Conservation (phyloP, 495 filamentous ascomycete species). For the Sabuloglossum arenarium region DNA sequence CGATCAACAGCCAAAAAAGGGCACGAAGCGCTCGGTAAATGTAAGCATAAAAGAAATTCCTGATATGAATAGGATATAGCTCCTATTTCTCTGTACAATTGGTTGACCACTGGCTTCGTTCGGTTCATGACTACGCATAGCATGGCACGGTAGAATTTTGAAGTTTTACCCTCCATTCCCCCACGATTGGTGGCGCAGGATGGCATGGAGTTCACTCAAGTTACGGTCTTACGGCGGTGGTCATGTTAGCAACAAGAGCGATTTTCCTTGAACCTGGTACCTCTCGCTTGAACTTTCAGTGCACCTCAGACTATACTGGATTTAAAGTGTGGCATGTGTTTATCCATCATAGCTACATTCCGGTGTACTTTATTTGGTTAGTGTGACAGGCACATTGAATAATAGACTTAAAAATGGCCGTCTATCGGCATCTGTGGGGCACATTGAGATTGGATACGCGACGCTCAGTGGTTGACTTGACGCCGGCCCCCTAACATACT, state of each 20-base stretch:
- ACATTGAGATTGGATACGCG: not conserved
- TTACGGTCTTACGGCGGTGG: not conserved
- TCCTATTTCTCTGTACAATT: not conserved
- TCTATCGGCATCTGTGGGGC: not conserved
- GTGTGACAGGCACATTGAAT: not conserved
- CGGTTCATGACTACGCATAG: not conserved
- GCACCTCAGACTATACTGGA: not conserved
- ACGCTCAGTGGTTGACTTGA: not conserved
- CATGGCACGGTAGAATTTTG: not conserved
- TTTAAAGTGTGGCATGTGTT: not conserved
- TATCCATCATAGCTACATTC: not conserved
- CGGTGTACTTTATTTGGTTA: not conserved
- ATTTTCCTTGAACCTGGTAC: not conserved
- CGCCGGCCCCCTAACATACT: not conserved
- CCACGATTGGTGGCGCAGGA: not conserved
- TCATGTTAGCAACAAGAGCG: not conserved
- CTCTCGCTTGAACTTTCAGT: not conserved
- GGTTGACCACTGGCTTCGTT: not conserved
- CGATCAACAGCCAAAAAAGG: conserved; percentile 80
- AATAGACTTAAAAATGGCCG: not conserved
- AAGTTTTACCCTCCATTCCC: conserved; percentile 1
- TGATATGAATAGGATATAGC: not conserved
- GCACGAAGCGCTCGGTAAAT: conserved; percentile 76
- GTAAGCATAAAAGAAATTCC: conserved; percentile 39
- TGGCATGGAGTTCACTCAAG: not conserved